Percentiles rank a stretch among this genome's conserved stretches.
Conservation (phyloP, 441 rosid genomes). For the Codiaeum variegatum region DNA sequence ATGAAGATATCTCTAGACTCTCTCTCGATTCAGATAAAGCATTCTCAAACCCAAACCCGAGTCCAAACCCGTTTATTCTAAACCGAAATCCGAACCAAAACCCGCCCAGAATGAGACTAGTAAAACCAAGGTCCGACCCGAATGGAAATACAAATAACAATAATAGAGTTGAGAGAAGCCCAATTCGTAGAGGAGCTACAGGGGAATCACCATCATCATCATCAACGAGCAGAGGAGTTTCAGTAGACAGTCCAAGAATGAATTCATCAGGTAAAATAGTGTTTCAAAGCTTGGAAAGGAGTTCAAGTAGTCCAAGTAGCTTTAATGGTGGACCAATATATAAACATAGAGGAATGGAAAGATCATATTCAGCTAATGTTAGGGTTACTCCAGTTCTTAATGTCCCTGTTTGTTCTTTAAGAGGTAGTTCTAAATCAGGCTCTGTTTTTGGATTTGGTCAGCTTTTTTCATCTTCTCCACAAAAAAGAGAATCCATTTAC, state of each 20-base stretch:
- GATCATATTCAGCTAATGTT: constrained; percentile 81
- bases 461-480: constrained; percentile 62
- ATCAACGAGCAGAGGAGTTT: constrained; percentile 60
- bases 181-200: constrained; percentile 38
- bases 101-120: constrained; percentile 58
- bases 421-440: constrained; percentile 56
- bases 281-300: constrained; percentile 79
- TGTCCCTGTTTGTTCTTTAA: constrained; percentile 75
- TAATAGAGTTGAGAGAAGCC: constrained; percentile 51
- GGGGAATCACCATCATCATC: too few species aligned
- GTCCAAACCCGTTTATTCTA: constrained; percentile 39
- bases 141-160: constrained; percentile 16
- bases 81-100: constrained; percentile 35
- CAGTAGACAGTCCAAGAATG: constrained; percentile 85
- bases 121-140: constrained; percentile 37
- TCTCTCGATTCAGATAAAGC: constrained; percentile 84
- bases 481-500: constrained; percentile 39
- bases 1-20: constrained; percentile 70
- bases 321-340: constrained; percentile 78
- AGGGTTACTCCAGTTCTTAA: constrained; percentile 85
- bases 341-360: constrained; percentile 84
- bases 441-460: constrained; percentile 74
- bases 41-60: constrained; percentile 15
- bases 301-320: constrained; percentile 94
- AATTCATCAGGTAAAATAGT: constrained; percentile 89